Evolutionary conservation across 1,284 basidiomycete species (phyloP), one percentile per base, ranked within the genome.

Genomic region (Moesziomyces globuligerus): DNA sequence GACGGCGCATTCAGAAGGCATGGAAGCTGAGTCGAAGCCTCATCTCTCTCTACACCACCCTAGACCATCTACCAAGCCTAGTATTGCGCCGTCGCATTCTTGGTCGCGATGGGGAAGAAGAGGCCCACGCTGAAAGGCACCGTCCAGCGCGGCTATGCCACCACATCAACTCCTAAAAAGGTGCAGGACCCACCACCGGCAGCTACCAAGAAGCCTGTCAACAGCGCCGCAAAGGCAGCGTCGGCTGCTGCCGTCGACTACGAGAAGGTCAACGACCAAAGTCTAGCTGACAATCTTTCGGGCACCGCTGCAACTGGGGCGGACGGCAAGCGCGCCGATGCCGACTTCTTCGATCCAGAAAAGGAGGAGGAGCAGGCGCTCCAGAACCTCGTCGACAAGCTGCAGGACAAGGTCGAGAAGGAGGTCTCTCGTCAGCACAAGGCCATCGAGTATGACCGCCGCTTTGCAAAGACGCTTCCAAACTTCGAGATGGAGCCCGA

Each of bases 321-420:
- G 7, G 53, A 57, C 13, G 66, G 46, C 18, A 54, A 48, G 26
- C 18, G 20, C 8, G 25, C 21, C 17, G 38, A 38, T 3, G 42
- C 38, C 21, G 61, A 57, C 46, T 23, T 43, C 46, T 80, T 71
- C 47, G 72, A 74, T 38, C 62, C 71, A 4, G 74, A 72, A 39
- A 72, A 65, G 49, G 70, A 74, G 15, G 81, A 83, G 48, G 76
- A 80, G 44, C 72, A 78, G 45, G 75, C 75, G 24, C 71, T 82
- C 1, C 78, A 82, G 47, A 71, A 76, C 36, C 61, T 83, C 28
- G 81, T 81, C 20, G 93, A 97, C 69, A 89, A 88, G 75, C 85
- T 91, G 28, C 91, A 95, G 76, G 92, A 94, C 17, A 92, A 89
- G 75, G 90, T 88, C 3, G 93, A 97, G 79, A 94, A 91, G 83